phyloP scores from a whole-genome alignment of 306 rosid genomes.

The Cyclanthera cordifolia region DNA sequence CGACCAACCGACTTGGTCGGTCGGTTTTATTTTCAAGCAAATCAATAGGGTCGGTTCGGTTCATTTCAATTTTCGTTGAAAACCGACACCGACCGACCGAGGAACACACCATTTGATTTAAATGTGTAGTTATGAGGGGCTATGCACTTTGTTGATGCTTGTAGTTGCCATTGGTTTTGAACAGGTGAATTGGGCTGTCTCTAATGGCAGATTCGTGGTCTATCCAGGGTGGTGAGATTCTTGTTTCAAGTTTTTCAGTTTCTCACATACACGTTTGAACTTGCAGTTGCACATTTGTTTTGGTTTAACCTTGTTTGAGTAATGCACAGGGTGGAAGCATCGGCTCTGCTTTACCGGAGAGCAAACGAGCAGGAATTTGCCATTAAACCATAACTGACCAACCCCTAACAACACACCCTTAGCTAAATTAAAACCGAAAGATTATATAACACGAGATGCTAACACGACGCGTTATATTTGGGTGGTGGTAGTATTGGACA shows the following conservation, averaged over 20 bases:
- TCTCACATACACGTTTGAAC: neutral
- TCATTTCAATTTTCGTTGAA: too few species aligned
- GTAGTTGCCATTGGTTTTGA: conserved; percentile 26
- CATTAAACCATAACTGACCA: conserved; percentile 43
- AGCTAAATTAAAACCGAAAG: conserved; percentile 34
- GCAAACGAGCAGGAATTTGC: conserved; percentile 85
- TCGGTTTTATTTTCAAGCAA: too few species aligned
- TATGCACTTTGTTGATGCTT: neutral
- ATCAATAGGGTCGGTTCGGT: too few species aligned
- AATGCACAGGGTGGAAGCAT: conserved; percentile 92
- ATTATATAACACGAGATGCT: conserved; percentile 1
- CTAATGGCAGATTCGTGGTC: conserved; percentile 67
- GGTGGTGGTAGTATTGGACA: neutral
- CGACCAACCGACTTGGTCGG: too few species aligned
- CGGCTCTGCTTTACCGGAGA: conserved; percentile 96
- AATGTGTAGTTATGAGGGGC: too few species aligned
- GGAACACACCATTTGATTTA: too few species aligned
- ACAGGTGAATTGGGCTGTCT: conserved; percentile 92
- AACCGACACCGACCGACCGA: too few species aligned
- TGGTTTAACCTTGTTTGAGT: conserved; percentile 4
- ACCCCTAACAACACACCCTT: neutral
- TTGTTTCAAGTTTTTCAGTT: neutral
- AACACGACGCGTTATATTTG: neutral
- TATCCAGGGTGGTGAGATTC: conserved; percentile 85
- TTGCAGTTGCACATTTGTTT: neutral